These are phyloP conservation scores for Lactifluus subvellereus DNA, from an alignment of 768 basidiomycete genomes.

Conservation along the genomic window DNA sequence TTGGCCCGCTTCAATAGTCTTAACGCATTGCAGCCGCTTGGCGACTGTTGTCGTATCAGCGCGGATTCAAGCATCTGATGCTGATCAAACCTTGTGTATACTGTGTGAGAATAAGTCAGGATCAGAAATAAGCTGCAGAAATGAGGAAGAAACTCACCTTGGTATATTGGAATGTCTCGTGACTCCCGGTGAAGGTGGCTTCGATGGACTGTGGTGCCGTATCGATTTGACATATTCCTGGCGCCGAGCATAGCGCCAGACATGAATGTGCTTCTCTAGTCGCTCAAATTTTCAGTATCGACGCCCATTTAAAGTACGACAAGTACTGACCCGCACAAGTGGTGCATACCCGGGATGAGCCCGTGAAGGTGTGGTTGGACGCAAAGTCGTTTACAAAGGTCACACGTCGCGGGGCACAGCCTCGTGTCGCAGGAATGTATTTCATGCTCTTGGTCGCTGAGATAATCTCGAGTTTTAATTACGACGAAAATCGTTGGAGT, in stretches of 20 bases:
- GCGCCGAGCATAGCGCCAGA: conserved; percentile 35
- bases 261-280: conserved; percentile 50
- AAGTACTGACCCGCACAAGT: conserved; percentile 51
- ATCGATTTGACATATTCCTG: conserved; percentile 55
- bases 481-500: not conserved
- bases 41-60: conserved; percentile 33
- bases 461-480: not conserved
- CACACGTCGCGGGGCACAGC: conserved; percentile 49
- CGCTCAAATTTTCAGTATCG: not conserved
- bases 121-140: not conserved
- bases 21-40: conserved; percentile 46
- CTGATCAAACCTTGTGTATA: conserved; percentile 45
- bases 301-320: not conserved
- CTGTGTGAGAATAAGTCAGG: conserved; percentile 27
- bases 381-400: conserved; percentile 52
- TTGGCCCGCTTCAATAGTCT: conserved; percentile 40
- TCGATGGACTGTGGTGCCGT: conserved; percentile 54
- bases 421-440: conserved; percentile 47
- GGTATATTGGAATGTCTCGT: conserved; percentile 60
- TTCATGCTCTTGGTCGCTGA: conserved; percentile 42
- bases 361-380: conserved; percentile 47
- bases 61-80: not conserved
- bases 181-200: conserved; percentile 53
- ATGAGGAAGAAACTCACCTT: conserved; percentile 38
- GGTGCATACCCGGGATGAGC: conserved; percentile 35